Evolutionary conservation across 1,139 yeast genomes (phyloP), one percentile per base, ranked within the genome.

Genomic region (Magnusiomyces starmeri): DNA sequence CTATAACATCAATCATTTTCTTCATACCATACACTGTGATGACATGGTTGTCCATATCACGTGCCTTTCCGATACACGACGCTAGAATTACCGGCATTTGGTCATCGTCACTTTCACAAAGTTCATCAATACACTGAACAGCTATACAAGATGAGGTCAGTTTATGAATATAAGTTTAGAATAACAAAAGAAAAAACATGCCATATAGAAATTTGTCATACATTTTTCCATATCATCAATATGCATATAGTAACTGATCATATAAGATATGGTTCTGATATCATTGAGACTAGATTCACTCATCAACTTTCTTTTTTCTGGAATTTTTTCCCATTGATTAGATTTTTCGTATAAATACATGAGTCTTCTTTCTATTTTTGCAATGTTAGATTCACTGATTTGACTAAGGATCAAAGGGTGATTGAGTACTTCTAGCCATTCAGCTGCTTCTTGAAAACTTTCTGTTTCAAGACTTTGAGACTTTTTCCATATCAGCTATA

Each of bases 401-500:
- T 4, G n/a, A 7, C 10, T 8, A 3, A 32, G 4, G 12, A 45
- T 20, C 18, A 45, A 10, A 4, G 48, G 20, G 32, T 51, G 54
- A 16, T 46, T 40, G 20, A 41, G 42, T 7, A 46, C 12, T 29
- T 51, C 54, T 10, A 54, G 52, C 52, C 56, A 54, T 21, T 39
- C 37, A 21, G 48, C 27, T 16, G 50, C 43, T 22, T 49, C 46
- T 1, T 24, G 24, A 18, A 26, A 46, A 10, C 44, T 35, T 8
- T 43, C 35, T 4, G n/a, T 18, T n/a, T 43, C 48, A 10, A 51
- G 22, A 12, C 26, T 21, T 22, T 49, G 51, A 2, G 48, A 48
- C 21, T 49, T 48, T 39, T 51, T 51, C 56, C 56, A 54, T 25
- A 54, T 10, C 34, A 54, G 16, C 56, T 53, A 39, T 20, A 40